Conservation (phyloP, 2,329 filamentous ascomycete genomes). For the Botrytis galanthina region DNA sequence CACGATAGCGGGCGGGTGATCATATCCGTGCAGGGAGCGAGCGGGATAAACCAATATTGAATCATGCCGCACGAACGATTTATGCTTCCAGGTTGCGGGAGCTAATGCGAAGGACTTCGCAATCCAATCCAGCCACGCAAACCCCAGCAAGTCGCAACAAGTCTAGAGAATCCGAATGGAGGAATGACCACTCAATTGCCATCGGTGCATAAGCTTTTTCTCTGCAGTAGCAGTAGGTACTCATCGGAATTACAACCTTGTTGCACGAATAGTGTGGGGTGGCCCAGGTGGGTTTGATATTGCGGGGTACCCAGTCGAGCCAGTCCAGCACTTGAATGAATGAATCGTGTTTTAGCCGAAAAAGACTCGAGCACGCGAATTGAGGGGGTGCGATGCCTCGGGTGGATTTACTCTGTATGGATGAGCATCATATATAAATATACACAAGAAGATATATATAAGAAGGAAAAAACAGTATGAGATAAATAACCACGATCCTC, state of each 20-base stretch:
- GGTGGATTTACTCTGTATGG: neutral
- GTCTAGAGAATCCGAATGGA: neutral
- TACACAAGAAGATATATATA: no score
- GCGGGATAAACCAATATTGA: neutral
- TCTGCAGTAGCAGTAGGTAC: neutral
- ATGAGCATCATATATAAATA: neutral
- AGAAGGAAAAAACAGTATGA: neutral
- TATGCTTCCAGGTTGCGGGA: neutral
- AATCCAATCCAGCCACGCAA: neutral
- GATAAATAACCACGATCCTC: neutral
- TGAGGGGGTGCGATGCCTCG: neutral
- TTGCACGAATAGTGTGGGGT: neutral
- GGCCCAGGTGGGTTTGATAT: neutral
- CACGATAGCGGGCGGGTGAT: slow-evolving; percentile 5
- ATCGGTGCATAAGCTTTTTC: neutral
- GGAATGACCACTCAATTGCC: slow-evolving; percentile 5
- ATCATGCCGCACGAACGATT: neutral
- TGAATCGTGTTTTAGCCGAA: neutral
- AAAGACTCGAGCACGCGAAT: neutral
- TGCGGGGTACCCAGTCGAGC: slow-evolving; percentile 11
- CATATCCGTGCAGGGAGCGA: slow-evolving; percentile 1
- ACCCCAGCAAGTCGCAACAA: neutral
- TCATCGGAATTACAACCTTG: slow-evolving; percentile 1
- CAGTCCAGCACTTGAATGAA: neutral
- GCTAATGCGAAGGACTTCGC: neutral